Evolutionary conservation across 352 stramenopile genomes (phyloP).

Genomic region (Aphanomyces stellatus): DNA sequence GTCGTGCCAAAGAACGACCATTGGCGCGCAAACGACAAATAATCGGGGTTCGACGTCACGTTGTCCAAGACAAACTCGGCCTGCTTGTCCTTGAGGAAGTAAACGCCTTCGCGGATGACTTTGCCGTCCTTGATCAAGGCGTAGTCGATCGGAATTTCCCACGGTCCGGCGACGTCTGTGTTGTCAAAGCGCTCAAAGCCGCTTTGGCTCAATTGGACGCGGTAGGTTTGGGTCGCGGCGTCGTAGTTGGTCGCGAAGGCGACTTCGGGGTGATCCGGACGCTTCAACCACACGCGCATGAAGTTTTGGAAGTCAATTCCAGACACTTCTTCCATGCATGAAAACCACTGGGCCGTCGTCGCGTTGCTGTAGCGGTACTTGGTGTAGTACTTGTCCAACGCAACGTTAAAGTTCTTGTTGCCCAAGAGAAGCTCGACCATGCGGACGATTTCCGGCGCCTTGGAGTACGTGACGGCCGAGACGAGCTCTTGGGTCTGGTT

Average conservation of each 20-base stretch:
- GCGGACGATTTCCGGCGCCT: conserved; percentile 67
- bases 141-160: conserved; percentile 72
- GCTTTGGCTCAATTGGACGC: conserved; percentile 53
- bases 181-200: conserved; percentile 54
- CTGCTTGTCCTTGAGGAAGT: conserved; percentile 51
- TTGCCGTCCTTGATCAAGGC: conserved; percentile 58
- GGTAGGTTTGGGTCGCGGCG: conserved; percentile 35
- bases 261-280: conserved; percentile 51
- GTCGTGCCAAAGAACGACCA: conserved; percentile 75
- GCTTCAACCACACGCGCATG: conserved; percentile 65
- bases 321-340: conserved; percentile 69
- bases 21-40: conserved; percentile 61
- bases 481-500: conserved; percentile 77
- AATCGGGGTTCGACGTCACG: conserved; percentile 46
- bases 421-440: conserved; percentile 67
- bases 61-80: conserved; percentile 42
- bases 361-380: conserved; percentile 64
- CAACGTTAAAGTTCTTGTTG: conserved; percentile 60
- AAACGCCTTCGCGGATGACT: conserved; percentile 45
- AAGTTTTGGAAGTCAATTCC: conserved; percentile 51
- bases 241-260: conserved; percentile 56
- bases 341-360: conserved; percentile 65
- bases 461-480: conserved; percentile 69
- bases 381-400: conserved; percentile 68
- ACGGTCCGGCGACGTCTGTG: conserved; percentile 54